Base-by-base conservation (phyloP, 179 eudicot species). In the Drosera spatulata region DNA sequence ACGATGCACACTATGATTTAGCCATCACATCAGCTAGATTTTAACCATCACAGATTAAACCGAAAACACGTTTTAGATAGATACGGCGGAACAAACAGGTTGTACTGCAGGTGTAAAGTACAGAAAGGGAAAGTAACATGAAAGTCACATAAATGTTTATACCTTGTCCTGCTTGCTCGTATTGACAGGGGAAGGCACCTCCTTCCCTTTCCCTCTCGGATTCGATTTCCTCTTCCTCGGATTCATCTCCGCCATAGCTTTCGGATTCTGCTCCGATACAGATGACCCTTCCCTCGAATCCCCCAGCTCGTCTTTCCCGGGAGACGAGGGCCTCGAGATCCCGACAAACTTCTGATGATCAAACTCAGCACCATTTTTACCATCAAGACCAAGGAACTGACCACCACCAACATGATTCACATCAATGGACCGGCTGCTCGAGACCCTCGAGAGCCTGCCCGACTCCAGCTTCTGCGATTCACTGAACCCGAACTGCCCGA, bases 231-330 rank as follows among this genome's bases (percentile, higher is more conserved):
- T 90, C 72, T 90, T 90, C 63, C 85, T 87, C 1, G 72, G 77
- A 75, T 69, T 79, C 8, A 53, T 66, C 64, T 70, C 79, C n/a
- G 42, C 58, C 71, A 37, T 72, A 64, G 53, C 60, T 60, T 71
- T 79, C 39, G 87, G 71, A 78, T 75, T 86, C 73, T 82, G 87
- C 68, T 86, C 95, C 63, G 93, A 86, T 60, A 86, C 80, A 12
- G 97, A 80, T 46, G 95, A 90, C 37, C 77, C 80, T 69, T 86
- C 95, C 60, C 79, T 64, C 7, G 88, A 80, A 67, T 85, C 88
- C 4, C 73, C 81, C 55, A 74, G 39, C 55, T 80, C 86, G 14
- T 47, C 64, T 42, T 69, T 76, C 46, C 71, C 78, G 0, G 68
- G 76, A 10, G 75, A 63, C 12, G 75, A 66, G 50, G 68, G 56